Conservation (phyloP, 257 asterid genomes). For the Rubia yunnanensis region DNA sequence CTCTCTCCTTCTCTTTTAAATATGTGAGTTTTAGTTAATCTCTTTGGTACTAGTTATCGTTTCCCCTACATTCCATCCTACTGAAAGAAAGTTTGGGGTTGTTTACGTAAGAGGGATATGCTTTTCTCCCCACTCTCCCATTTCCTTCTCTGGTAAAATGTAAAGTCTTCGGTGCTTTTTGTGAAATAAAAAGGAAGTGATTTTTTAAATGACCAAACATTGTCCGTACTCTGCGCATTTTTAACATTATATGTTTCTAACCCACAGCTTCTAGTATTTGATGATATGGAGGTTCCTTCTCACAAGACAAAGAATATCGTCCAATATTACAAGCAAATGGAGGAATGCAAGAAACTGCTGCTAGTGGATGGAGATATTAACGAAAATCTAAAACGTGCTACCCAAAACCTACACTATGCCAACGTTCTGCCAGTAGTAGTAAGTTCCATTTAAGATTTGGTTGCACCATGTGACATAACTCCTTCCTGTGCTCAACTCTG, state of each 20-base stretch:
- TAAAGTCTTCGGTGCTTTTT: background rate
- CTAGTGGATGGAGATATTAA: conserved; percentile 78
- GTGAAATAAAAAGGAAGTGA: background rate
- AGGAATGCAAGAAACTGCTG: conserved; percentile 63
- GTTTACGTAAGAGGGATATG: background rate
- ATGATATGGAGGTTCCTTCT: conserved; percentile 68
- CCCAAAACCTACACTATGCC: conserved; percentile 80
- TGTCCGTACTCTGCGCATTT: background rate
- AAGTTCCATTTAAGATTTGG: conserved; percentile 28
- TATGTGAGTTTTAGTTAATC: background rate
- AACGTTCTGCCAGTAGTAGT: conserved; percentile 84
- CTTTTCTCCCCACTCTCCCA: background rate
- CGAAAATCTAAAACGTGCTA: conserved; percentile 74
- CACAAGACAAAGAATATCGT: conserved; percentile 88
- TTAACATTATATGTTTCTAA: conserved; percentile 1
- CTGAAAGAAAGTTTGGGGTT: background rate
- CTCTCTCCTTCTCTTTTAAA: background rate
- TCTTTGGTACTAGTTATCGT: background rate
- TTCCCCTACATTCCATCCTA: too few species aligned
- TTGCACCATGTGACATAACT: background rate
- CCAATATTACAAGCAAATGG: conserved; percentile 57
- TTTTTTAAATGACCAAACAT: background rate
- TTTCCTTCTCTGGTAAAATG: background rate
- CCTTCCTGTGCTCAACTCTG: background rate
- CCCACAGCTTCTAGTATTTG: conserved; percentile 75